phyloP scores from a whole-genome alignment of 306 rosid genomes.

The Ormosia semicastrata region DNA sequence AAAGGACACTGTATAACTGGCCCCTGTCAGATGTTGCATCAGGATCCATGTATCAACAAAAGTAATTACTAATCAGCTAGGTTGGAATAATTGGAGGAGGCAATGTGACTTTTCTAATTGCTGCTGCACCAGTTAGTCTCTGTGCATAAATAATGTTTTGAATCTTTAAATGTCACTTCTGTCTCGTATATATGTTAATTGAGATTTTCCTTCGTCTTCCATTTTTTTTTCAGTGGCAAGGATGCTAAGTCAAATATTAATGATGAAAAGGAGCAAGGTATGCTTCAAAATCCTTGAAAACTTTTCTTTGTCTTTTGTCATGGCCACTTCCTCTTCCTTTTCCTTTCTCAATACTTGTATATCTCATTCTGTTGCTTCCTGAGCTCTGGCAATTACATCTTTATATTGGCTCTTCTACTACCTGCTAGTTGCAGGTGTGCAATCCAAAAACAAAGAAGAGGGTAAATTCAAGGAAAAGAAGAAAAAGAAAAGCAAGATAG shows the following conservation, averaged over 20 bases:
- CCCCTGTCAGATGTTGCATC: not conserved
- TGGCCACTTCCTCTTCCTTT: not conserved
- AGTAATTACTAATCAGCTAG: not conserved
- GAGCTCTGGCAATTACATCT: not conserved
- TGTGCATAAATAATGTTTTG: not conserved
- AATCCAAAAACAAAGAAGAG: constrained; percentile 27
- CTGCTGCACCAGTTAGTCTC: not conserved
- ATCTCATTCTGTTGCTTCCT: constrained; percentile 6
- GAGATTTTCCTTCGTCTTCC: not conserved
- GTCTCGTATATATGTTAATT: not conserved
- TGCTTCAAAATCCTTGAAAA: constrained; percentile 3
- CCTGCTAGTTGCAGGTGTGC: constrained; percentile 25
- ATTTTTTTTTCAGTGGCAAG: constrained; percentile 40
- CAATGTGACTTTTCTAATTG: not conserved
- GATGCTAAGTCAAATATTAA: constrained; percentile 33
- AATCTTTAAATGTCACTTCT: not conserved
- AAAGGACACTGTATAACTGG: not conserved
- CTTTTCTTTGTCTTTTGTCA: not conserved
- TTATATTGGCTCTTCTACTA: not conserved
- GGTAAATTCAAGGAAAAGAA: constrained; percentile 50
- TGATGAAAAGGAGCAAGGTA: constrained; percentile 55
- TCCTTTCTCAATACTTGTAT: not conserved
- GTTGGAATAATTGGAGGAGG: not conserved
- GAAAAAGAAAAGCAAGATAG: constrained; percentile 52
- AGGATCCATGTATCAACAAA: not conserved